Percentiles rank a stretch among this genome's conserved stretches.
These are phyloP conservation scores for Alternaria sp. DNA, from an alignment of 2,329 filamentous ascomycete species.

Conservation along the genomic window DNA sequence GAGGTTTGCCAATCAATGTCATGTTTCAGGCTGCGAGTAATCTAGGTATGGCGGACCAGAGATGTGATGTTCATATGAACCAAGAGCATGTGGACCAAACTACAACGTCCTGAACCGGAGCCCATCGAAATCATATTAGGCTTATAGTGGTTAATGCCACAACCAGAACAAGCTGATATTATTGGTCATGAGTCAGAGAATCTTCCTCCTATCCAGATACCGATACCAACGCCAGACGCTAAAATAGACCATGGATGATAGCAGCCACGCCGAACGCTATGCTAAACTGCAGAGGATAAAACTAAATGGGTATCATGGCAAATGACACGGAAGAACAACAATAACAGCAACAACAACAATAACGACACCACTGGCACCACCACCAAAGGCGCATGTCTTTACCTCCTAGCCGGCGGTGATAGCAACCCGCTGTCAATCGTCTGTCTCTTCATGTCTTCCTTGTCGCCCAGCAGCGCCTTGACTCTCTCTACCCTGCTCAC, in stretches of 20 bases:
- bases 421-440: neutral
- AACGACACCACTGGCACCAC: neutral
- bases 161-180: neutral
- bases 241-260: neutral
- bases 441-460: constrained; percentile 3
- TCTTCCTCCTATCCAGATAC: neutral
- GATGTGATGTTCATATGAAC: neutral
- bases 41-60: neutral
- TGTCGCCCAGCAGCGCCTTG: constrained; percentile 63
- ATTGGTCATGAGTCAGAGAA: neutral
- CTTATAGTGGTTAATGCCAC: neutral
- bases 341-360: neutral
- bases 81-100: neutral
- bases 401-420: constrained; percentile 7
- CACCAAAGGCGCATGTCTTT: neutral
- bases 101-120: neutral
- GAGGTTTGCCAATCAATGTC: neutral
- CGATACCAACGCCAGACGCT: neutral
- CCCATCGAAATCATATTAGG: no score
- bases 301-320: constrained; percentile 16
- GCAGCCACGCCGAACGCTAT: constrained; percentile 9
- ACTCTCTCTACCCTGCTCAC: constrained; percentile 76
- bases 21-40: neutral
- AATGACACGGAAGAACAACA: neutral
- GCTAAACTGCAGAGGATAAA: constrained; percentile 8